Evolutionary conservation across 2,329 filamentous ascomycete genomes (phyloP).

Genomic region (Paradendryphiella salina): DNA sequence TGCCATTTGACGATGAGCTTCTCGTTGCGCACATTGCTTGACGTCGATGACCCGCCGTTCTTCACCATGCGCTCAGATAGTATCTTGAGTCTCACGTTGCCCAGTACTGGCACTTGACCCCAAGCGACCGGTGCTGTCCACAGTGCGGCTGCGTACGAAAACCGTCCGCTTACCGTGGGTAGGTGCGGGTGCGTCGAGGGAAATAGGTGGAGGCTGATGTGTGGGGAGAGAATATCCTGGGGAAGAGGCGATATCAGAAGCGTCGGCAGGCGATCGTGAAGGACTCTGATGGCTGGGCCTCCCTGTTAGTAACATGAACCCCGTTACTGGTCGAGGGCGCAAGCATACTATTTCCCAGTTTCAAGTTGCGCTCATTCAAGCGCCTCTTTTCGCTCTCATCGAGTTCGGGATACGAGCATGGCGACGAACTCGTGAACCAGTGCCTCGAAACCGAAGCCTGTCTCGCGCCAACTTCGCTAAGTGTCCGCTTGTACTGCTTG

Average conservation of each 20-base stretch:
- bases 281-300: constrained; percentile 58
- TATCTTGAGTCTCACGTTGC: constrained; percentile 86
- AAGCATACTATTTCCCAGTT: constrained; percentile 63
- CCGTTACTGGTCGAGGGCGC: neutral
- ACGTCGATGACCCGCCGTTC: constrained; percentile 52
- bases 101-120: constrained; percentile 88
- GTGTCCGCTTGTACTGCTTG: constrained; percentile 40
- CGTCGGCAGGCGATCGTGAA: constrained; percentile 65
- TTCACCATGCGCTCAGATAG: constrained; percentile 83
- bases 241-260: constrained; percentile 64
- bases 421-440: constrained; percentile 52
- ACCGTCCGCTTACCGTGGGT: constrained; percentile 85
- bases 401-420: constrained; percentile 29
- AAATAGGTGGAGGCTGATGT: constrained; percentile 65
- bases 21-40: constrained; percentile 60
- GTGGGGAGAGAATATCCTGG: constrained; percentile 64
- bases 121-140: constrained; percentile 97
- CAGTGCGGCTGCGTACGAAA: constrained; percentile 88
- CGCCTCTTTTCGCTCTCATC: constrained; percentile 51
- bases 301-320: constrained; percentile 7
- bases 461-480: constrained; percentile 39
- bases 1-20: constrained; percentile 92
- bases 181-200: constrained; percentile 82
- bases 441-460: constrained; percentile 43
- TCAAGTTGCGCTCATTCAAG: constrained; percentile 62